Base-by-base conservation (phyloP, 768 basidiomycete species). In the Lentinula sp. region DNA sequence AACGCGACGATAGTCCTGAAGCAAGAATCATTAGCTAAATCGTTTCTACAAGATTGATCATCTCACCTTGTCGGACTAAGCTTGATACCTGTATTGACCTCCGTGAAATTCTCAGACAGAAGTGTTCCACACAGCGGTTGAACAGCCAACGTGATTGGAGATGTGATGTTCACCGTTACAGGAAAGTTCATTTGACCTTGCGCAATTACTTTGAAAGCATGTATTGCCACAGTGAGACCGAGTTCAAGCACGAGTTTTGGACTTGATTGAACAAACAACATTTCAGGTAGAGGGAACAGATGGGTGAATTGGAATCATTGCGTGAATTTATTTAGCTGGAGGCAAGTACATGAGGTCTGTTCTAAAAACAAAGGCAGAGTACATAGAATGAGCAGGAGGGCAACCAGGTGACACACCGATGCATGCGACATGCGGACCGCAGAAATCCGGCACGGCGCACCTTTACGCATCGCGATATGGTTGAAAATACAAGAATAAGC, bases 71-170 rank as follows among this genome's bases (percentile, higher is more conserved):
- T 70, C 1, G 64, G 58, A 62, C 60, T 61, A 1, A 71, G 45
- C 16, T 67, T 62, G n/a, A 73, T 69, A 12, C 71, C 72, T 4
- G 67, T 64, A 48, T 72, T 72, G 36, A 73, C 46, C 59, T 72
- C 71, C 4, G 68, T 66, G 32, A 67, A 71, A n/a, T 58, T 68
- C 16, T n/a, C 51, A 7, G 69, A 66, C 28, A 64, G 51, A 33
- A 71, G 61, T 0, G 68, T 20, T 2, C 72, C 72, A 37, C 72
- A 72, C 4, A 66, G 63, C 0, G 72, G 71, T 32, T 61, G 37
- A n/a, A 70, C 62, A 3, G 70, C 70, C 0, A 72, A 63, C 1
- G 64, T 69, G 2, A 73, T 56, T 13, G 71, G 61, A 3, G 66
- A 71, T 1, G 72, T 71, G 10, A 63, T 66, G 55, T 73, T 73